Base-by-base conservation (phyloP, 108 stramenopile genomes). In the Conticribra weissflogii region DNA sequence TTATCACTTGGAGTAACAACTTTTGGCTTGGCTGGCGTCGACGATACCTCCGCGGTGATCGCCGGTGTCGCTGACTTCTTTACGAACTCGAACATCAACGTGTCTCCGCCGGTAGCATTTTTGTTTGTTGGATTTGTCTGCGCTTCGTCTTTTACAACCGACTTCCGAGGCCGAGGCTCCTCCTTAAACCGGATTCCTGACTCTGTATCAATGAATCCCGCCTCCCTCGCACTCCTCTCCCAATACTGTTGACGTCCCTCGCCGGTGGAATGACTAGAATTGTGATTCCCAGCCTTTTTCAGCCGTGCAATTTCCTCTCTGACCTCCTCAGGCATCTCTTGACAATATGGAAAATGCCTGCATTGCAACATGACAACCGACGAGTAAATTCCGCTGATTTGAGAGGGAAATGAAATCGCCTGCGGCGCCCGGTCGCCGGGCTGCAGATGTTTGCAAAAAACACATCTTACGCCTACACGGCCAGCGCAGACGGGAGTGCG, bases 401-500 rank as follows among this genome's bases (percentile, higher is more conserved):
- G 47, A 18, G 57, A 74, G 12, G 57, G 56, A 66, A 74, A 51
- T 33, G 58, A 48, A 24, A 55, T 66, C 28, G 57, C 31, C 33
- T 74, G 73, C 16, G 64, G 23, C 3, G 63, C 64, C 69, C 48
- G 74, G 53, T 59, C 46, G 24, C 27, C 54, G 32, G 28, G 63
- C 18, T 66, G 71, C 23, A 15, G 19, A 15, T 71, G 47, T 36
- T 67, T 69, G 56, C 91, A 92, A 47, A 79, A 89, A 17, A 54
- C 48, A 64, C 91, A 92, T 27, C 86, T 74, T 44, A 92, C 76
- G 25, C 91, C 91, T 3, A 92, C 84, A 59, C 76, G 44, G 19
- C 76, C 76, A 0, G 24, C 33, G 1, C 33, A 34, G 28, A 78
- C 47, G 17, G 63, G 57, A 23, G 69, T 59, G 17, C 61, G 71